These are phyloP conservation scores for Skeletonema tropicum DNA, from an alignment of 108 stramenopile species.

Conservation along the genomic window DNA sequence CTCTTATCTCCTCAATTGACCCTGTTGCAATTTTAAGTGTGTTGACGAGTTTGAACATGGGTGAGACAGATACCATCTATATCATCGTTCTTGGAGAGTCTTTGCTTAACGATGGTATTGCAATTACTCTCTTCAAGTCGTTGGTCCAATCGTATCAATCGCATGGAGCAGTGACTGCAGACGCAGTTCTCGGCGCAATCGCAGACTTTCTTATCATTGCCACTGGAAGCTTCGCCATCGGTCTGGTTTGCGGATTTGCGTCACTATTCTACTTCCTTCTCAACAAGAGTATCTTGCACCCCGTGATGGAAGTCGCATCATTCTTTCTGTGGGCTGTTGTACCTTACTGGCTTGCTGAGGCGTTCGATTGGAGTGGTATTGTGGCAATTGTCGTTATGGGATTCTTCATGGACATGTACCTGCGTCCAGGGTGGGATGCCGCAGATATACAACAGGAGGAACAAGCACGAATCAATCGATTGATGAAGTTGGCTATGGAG, in stretches of 20 bases:
- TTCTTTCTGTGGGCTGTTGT: slow-evolving; percentile 90
- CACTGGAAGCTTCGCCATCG: slow-evolving; percentile 80
- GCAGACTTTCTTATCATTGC: slow-evolving; percentile 70
- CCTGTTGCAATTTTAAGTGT: slow-evolving; percentile 66
- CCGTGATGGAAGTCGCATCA: slow-evolving; percentile 83
- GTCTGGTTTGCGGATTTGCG: slow-evolving; percentile 68
- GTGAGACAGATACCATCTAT: slow-evolving; percentile 58
- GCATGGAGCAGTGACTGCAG: slow-evolving; percentile 28
- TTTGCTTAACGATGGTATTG: slow-evolving; percentile 84
- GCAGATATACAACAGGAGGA: not conserved
- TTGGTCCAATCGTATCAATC: slow-evolving; percentile 44
- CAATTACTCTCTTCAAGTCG: slow-evolving; percentile 67
- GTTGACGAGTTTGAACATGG: slow-evolving; percentile 48
- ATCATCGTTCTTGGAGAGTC: slow-evolving; percentile 77
- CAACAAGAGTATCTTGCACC: slow-evolving; percentile 68
- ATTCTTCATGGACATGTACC: slow-evolving; percentile 67
- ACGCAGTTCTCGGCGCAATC: slow-evolving; percentile 38
- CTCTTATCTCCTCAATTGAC: slow-evolving; percentile 67
- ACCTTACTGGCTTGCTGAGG: slow-evolving; percentile 92
- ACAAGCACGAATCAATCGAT: not conserved
- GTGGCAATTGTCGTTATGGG: slow-evolving; percentile 81
- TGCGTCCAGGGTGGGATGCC: slow-evolving; percentile 51
- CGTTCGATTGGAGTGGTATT: slow-evolving; percentile 72
- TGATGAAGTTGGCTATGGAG: slow-evolving; percentile 19
- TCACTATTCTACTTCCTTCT: slow-evolving; percentile 83